phyloP scores from a whole-genome alignment of 2,329 filamentous ascomycete genomes.

The Mycosphaerelloides madeirae region DNA sequence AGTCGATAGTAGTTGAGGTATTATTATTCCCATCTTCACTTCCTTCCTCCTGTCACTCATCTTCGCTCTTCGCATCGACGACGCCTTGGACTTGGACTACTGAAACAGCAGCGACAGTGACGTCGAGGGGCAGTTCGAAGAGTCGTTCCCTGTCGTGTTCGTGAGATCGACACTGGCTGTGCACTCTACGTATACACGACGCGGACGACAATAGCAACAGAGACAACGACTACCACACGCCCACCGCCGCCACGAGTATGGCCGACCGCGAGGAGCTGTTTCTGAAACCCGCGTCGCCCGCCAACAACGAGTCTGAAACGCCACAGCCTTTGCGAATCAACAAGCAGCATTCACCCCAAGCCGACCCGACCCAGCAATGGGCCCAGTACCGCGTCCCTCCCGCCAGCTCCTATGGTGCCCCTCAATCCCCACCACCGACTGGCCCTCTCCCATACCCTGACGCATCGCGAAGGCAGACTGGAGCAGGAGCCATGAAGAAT shows the following conservation, averaged over 20 bases:
- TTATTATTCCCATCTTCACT: no score
- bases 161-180: background rate
- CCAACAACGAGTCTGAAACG: slow-evolving; percentile 19
- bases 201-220: background rate
- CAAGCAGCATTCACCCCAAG: slow-evolving; percentile 23
- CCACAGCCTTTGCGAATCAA: slow-evolving; percentile 30
- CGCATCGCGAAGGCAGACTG: slow-evolving; percentile 18
- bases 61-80: no score
- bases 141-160: no score
- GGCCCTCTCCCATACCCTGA: slow-evolving; percentile 31
- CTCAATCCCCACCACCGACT: slow-evolving; percentile 29
- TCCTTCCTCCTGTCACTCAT: no score
- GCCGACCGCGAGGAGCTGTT: slow-evolving; percentile 21
- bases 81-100: no score
- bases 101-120: no score
- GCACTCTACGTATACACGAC: background rate
- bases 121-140: background rate
- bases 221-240: slow-evolving; percentile 2
- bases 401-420: slow-evolving; percentile 29
- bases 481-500: slow-evolving; percentile 13
- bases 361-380: slow-evolving; percentile 26
- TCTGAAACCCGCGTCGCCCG: slow-evolving; percentile 15
- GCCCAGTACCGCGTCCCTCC: slow-evolving; percentile 31
- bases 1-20: no score
- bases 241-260: slow-evolving; percentile 8